Evolutionary conservation across 106 monocot species (phyloP), one percentile per base, ranked within the genome.

Genomic region (Platanthera guangdongensis): DNA sequence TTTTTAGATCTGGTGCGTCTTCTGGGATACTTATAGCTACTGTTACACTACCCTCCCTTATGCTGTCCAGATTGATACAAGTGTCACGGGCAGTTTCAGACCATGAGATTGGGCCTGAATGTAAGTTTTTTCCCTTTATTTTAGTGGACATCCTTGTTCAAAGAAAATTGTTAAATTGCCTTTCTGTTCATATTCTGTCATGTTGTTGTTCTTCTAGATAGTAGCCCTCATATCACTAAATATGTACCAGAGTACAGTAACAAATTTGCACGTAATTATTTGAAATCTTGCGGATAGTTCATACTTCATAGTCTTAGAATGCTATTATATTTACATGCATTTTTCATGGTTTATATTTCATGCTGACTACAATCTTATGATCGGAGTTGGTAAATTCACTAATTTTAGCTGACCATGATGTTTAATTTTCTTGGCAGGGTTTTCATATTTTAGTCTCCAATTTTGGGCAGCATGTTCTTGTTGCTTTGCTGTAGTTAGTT

Each of bases 1-100:
- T 48, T 53, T 85, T 91, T 80, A 85, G 92, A 78, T 79, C 79
- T 72, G 97, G 97, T 75, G 92, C 82, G 77, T 90, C 92, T 62
- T 99, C 99, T 64, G 99, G 99, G 39, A 92, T 99, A 77, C 78
- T 99, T 51, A 85, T 99, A 72, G 90, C 94, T 48, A 54, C 99
- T 54, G 76, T 86, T 63, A 99, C 93, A 78, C 78, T 94, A 70
- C 99, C 99, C 22, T 71, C 90, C 79, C 85, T 92, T 69, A 87
- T 94, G 92, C 82, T 99, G 8, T 99, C 94, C 53, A 83, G 88
- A 57, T 78, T 90, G 78, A 87, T 99, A 82, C 99, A 94, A 79
- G 25, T 90, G 1, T 88, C 86, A 54, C 86, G 99, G 77, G 49
- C 76, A 74, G 18, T 86, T 22, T 74, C 79, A 72, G 16, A 14